Percentiles rank a stretch among this genome's conserved stretches.
These are phyloP conservation scores for Erythrophleum fordii DNA, from an alignment of 306 rosid genomes.

Conservation along the genomic window DNA sequence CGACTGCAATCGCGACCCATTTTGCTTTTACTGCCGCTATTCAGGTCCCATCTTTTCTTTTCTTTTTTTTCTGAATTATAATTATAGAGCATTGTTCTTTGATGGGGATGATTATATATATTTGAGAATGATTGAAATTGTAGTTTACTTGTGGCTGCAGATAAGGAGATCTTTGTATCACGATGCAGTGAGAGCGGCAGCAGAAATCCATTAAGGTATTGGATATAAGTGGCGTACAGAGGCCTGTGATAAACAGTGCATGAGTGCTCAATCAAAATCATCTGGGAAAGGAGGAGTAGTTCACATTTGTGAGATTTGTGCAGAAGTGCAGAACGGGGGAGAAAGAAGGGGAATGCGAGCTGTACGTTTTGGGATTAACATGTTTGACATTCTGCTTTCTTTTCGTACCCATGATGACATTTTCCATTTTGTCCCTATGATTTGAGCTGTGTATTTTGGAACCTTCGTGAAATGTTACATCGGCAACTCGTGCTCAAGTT, in stretches of 20 bases:
- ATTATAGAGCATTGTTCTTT: background rate
- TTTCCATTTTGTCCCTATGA: too few species aligned
- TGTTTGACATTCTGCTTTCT: too few species aligned
- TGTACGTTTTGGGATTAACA: too few species aligned
- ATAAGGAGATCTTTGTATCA: conserved; percentile 92
- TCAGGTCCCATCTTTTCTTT: conserved; percentile 55
- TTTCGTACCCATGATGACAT: too few species aligned
- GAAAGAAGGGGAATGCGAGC: too few species aligned
- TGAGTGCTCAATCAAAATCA: conserved; percentile 74
- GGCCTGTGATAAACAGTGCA: conserved; percentile 92
- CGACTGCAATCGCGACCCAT: conserved; percentile 76
- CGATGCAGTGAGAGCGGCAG: conserved; percentile 87
- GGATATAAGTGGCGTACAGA: conserved; percentile 88
- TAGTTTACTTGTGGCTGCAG: conserved; percentile 37
- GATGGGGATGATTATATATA: background rate
- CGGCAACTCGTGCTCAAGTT: too few species aligned
- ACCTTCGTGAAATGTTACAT: too few species aligned
- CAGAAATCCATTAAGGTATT: conserved; percentile 74
- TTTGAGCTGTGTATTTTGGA: too few species aligned
- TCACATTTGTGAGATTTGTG: conserved; percentile 90
- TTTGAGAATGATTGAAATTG: background rate
- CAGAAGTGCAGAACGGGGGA: too few species aligned
- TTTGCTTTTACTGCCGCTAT: conserved; percentile 92
- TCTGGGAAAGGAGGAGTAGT: conserved; percentile 78
- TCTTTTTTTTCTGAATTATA: background rate